phyloP scores from a whole-genome alignment of 176 grass and related monocot genomes.

The Alloteropsis semialata region DNA sequence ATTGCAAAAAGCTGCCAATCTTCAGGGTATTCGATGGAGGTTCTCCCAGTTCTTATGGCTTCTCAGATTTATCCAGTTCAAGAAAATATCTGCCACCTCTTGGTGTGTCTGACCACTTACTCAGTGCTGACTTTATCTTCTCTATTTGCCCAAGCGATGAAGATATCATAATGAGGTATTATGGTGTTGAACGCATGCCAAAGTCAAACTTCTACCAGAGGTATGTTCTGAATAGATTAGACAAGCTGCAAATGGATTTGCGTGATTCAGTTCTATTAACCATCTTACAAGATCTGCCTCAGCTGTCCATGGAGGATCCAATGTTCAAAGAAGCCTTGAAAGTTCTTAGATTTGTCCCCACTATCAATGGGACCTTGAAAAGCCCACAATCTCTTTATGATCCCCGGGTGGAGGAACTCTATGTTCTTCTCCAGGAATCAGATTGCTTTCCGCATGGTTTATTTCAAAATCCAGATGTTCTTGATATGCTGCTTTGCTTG shows the following conservation, averaged over 20 bases:
- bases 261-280: constrained; percentile 78
- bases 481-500: constrained; percentile 86
- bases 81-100: constrained; percentile 78
- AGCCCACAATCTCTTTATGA: constrained; percentile 94
- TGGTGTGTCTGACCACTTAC: constrained; percentile 69
- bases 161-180: constrained; percentile 88
- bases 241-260: constrained; percentile 54
- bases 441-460: constrained; percentile 74
- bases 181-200: constrained; percentile 65
- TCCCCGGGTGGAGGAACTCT: constrained; percentile 91
- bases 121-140: constrained; percentile 69
- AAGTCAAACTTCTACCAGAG: constrained; percentile 80
- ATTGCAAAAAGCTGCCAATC: constrained; percentile 86
- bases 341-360: constrained; percentile 74
- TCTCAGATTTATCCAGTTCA: constrained; percentile 68
- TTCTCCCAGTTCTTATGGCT: constrained; percentile 51
- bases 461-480: constrained; percentile 77
- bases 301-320: constrained; percentile 79
- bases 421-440: constrained; percentile 88
- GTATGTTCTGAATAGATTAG: constrained; percentile 68
- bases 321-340: constrained; percentile 80
- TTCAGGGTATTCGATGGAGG: constrained; percentile 63
- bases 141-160: constrained; percentile 66
- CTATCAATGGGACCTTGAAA: constrained; percentile 63
- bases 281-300: constrained; percentile 90